These are phyloP conservation scores for Arthrinium puccinioides DNA, from an alignment of 2,329 filamentous ascomycete genomes.

Conservation along the genomic window DNA sequence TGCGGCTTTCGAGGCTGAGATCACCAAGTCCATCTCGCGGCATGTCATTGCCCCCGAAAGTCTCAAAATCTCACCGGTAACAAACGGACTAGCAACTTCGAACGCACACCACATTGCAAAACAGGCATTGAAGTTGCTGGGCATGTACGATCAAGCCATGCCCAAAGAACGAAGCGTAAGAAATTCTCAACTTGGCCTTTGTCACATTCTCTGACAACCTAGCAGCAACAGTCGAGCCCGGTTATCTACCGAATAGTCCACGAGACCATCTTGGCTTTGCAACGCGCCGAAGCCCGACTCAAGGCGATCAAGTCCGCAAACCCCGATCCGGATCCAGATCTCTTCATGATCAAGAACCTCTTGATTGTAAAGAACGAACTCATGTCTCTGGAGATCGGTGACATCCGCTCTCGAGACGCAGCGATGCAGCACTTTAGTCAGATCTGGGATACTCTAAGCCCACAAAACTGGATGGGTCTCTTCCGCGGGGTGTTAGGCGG, in stretches of 20 bases:
- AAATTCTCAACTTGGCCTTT: conserved; percentile 7
- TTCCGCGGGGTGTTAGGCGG: conserved; percentile 51
- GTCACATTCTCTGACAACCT: neutral
- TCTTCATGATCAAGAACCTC: conserved; percentile 93
- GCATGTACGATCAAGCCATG: conserved; percentile 58
- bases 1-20: conserved; percentile 45
- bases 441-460: conserved; percentile 58
- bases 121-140: conserved; percentile 49
- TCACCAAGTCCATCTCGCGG: conserved; percentile 46
- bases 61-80: conserved; percentile 42
- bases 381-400: conserved; percentile 87
- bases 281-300: conserved; percentile 67
- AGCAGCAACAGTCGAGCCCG: conserved; percentile 43
- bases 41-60: conserved; percentile 37
- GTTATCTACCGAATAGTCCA: conserved; percentile 70
- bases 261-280: conserved; percentile 78
- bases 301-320: conserved; percentile 47
- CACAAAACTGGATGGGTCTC: conserved; percentile 50
- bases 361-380: conserved; percentile 94
- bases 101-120: conserved; percentile 53
- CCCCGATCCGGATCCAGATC: conserved; percentile 63
- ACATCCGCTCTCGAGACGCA: conserved; percentile 45
- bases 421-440: conserved; percentile 56
- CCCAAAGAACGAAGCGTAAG: conserved; percentile 56
- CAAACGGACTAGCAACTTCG: conserved; percentile 42